Conservation (phyloP, 768 basidiomycete species). For the Panellus pusillus region DNA sequence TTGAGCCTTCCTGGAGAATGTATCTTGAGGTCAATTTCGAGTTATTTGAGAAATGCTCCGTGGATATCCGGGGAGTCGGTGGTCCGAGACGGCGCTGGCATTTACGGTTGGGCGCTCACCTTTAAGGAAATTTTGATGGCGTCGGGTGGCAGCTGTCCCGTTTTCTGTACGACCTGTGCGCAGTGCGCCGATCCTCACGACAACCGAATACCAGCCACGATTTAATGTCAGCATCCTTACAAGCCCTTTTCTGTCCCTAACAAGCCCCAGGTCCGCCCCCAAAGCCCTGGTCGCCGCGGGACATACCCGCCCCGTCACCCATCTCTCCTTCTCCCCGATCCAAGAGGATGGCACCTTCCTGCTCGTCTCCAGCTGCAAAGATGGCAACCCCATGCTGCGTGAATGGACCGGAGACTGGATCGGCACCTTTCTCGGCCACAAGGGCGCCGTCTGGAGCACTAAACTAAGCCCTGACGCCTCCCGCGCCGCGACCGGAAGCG, state of each 20-base stretch:
- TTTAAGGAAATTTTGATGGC: no score
- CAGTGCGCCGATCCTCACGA: no score
- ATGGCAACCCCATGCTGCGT: slow-evolving; percentile 96
- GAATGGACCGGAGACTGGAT: slow-evolving; percentile 99
- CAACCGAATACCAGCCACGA: background rate
- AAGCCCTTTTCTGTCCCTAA: slow-evolving; percentile 27
- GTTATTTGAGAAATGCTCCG: no score
- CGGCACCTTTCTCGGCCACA: slow-evolving; percentile 86
- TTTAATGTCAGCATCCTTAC: slow-evolving; percentile 5
- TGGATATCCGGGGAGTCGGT: no score
- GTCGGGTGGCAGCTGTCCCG: no score
- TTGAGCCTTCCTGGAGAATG: no score
- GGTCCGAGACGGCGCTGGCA: no score
- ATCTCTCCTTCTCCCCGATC: slow-evolving; percentile 88
- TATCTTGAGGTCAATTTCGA: no score
- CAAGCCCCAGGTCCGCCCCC: slow-evolving; percentile 52
- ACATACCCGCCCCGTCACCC: slow-evolving; percentile 86
- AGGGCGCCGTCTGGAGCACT: slow-evolving; percentile 96
- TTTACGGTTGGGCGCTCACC: no score
- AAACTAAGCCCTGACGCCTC: slow-evolving; percentile 87
- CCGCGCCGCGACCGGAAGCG: slow-evolving; percentile 88
- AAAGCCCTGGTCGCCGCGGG: slow-evolving; percentile 84
- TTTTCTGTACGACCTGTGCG: no score
- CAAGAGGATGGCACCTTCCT: slow-evolving; percentile 85
- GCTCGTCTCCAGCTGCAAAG: slow-evolving; percentile 96